Conservation (phyloP, 129 eudicot genomes). For the Chrysanthemum seticuspe region DNA sequence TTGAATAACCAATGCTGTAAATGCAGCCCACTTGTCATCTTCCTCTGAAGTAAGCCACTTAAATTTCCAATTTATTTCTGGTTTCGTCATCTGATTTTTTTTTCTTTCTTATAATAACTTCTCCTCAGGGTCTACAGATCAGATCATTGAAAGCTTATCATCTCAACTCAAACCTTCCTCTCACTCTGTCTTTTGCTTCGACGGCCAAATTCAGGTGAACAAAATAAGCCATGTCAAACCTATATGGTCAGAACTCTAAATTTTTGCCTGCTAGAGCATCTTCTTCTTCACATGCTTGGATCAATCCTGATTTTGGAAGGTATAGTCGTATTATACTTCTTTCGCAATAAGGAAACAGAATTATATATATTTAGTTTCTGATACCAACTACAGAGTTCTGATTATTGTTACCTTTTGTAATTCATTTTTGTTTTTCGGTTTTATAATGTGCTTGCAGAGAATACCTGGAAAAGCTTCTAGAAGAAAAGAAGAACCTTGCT, state of each 20-base stretch:
- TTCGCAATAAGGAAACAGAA: not conserved
- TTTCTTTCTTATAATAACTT: constrained; percentile 3
- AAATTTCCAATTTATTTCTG: constrained; percentile 13
- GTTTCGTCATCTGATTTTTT: constrained; percentile 10
- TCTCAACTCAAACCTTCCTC: not conserved
- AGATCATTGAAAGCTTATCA: constrained; percentile 13
- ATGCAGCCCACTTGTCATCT: not conserved
- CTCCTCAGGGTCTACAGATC: constrained; percentile 18
- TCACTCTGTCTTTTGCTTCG: not conserved
- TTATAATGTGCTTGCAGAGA: constrained; percentile 39
- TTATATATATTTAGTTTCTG: not conserved
- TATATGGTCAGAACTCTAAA: constrained; percentile 48
- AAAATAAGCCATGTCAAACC: constrained; percentile 50
- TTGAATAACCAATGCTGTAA: constrained; percentile 16
- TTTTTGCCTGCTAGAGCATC: constrained; percentile 58
- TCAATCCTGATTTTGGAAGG: constrained; percentile 62
- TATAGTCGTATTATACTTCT: constrained; percentile 15
- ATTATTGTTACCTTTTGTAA: not conserved
- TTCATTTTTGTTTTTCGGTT: constrained; percentile 16
- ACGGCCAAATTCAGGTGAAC: not conserved
- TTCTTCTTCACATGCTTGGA: constrained; percentile 51
- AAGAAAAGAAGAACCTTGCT: constrained; percentile 61
- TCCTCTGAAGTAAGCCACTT: constrained; percentile 2
- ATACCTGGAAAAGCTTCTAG: constrained; percentile 63
- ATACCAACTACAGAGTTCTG: constrained; percentile 4